phyloP scores from a whole-genome alignment of 1,284 basidiomycete species.

The Apiotrichum siamense region DNA sequence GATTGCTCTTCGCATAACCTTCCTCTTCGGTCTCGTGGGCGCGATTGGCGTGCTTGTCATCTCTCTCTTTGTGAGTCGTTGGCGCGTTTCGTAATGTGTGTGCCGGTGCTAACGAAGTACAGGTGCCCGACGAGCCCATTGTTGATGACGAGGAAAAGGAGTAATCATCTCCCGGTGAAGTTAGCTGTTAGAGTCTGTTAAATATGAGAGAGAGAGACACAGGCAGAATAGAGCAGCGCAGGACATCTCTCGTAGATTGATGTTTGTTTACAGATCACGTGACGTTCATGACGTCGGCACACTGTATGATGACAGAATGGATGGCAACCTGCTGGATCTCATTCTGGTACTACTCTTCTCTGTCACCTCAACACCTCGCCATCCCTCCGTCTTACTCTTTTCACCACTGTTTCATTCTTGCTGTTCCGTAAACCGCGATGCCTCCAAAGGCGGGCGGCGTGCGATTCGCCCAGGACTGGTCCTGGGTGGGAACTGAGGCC shows the following conservation, averaged over 20 bases:
- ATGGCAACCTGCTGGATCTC: too few species aligned
- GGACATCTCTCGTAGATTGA: too few species aligned
- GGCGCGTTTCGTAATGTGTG: too few species aligned
- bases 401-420: background rate
- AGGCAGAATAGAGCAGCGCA: too few species aligned
- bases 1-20: slow-evolving; percentile 21
- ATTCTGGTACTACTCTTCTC: background rate
- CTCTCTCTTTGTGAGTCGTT: slow-evolving; percentile 14
- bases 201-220: background rate
- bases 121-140: background rate
- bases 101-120: background rate
- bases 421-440: too few species aligned
- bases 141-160: background rate
- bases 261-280: too few species aligned
- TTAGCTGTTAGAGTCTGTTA: too few species aligned
- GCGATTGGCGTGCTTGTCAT: slow-evolving; percentile 18
- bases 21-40: slow-evolving; percentile 22
- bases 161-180: background rate
- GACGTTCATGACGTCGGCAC: too few species aligned
- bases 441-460: background rate
- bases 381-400: background rate
- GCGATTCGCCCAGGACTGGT: slow-evolving; percentile 52
- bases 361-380: background rate
- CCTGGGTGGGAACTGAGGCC: slow-evolving; percentile 67
- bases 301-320: too few species aligned